A percentile compares a stretch with the other conserved stretches of the same genome.
These are phyloP conservation scores for Ajuga chamaepitys DNA, from an alignment of 257 asterid genomes.

Conservation along the genomic window DNA sequence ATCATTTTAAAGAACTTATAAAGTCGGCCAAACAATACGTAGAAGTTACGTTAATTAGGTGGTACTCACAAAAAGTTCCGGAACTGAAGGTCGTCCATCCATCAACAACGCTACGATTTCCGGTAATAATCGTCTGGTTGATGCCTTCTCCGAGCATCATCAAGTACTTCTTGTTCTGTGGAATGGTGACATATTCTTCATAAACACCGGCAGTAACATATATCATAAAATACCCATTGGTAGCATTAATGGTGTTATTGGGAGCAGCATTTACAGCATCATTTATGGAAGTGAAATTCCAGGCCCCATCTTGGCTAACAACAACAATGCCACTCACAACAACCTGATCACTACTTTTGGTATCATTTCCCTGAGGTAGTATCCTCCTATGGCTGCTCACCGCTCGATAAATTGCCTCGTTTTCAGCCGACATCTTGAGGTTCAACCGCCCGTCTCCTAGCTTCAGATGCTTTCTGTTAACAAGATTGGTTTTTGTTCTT, in stretches of 20 bases:
- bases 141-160: conserved; percentile 86
- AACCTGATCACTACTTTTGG: conserved; percentile 24
- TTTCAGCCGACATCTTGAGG: conserved; percentile 31
- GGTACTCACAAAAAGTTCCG: conserved; percentile 45
- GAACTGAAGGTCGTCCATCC: conserved; percentile 86
- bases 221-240: conserved; percentile 49
- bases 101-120: conserved; percentile 55
- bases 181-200: conserved; percentile 55
- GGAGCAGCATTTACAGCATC: conserved; percentile 69
- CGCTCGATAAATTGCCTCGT: conserved; percentile 22
- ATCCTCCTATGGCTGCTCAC: conserved; percentile 39
- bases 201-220: conserved; percentile 56
- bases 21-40: too few relatives aligned
- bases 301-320: conserved; percentile 51
- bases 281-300: conserved; percentile 48
- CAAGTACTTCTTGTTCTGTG: conserved; percentile 47
- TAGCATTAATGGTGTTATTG: conserved; percentile 28
- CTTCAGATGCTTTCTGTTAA: background rate
- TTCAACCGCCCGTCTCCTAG: conserved; percentile 32
- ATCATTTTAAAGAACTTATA: too few relatives aligned
- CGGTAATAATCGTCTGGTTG: conserved; percentile 55
- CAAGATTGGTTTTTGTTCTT: background rate
- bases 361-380: conserved; percentile 27
- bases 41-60: too few relatives aligned
- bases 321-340: conserved; percentile 42